phyloP scores from a whole-genome alignment of 2,329 filamentous ascomycete species.

The Hypoxylon rubiginosum region DNA sequence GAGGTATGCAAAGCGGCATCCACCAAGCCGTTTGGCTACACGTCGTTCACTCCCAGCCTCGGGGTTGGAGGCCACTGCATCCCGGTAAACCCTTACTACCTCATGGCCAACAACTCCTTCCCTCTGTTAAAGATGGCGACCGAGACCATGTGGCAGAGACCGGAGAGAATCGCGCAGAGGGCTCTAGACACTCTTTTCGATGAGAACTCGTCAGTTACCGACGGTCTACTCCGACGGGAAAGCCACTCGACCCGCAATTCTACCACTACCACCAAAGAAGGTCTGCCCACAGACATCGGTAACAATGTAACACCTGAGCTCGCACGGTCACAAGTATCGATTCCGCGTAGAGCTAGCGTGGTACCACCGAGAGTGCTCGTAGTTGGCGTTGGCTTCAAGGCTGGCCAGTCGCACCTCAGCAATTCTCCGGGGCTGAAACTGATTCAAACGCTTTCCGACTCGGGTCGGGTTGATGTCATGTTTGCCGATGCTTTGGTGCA shows the following conservation, averaged over 20 bases:
- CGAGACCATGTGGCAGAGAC: conserved; percentile 60
- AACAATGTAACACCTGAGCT: neutral
- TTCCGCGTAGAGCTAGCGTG: neutral
- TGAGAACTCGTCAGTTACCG: conserved; percentile 6
- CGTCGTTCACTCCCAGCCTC: conserved; percentile 61
- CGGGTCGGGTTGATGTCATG: conserved; percentile 56
- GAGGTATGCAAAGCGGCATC: conserved; percentile 64
- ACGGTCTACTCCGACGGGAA: neutral
- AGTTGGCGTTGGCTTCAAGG: conserved; percentile 65
- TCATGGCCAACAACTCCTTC: conserved; percentile 62
- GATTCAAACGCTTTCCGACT: conserved; percentile 54
- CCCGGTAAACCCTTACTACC: conserved; percentile 67
- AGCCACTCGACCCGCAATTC: neutral
- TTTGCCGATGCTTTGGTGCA: conserved; percentile 61
- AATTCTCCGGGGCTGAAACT: conserved; percentile 63
- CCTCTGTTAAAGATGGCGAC: conserved; percentile 62
- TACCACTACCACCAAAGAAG: neutral
- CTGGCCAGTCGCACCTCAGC: conserved; percentile 61
- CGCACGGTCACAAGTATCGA: neutral
- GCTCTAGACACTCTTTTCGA: conserved; percentile 52
- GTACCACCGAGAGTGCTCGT: conserved; percentile 56
- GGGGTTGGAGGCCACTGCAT: conserved; percentile 70
- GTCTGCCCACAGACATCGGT: neutral
- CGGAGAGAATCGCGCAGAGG: conserved; percentile 55
- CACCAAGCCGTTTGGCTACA: conserved; percentile 67